Base-by-base conservation (phyloP, 139 green algal species). In the Coccomyxa sp. region DNA sequence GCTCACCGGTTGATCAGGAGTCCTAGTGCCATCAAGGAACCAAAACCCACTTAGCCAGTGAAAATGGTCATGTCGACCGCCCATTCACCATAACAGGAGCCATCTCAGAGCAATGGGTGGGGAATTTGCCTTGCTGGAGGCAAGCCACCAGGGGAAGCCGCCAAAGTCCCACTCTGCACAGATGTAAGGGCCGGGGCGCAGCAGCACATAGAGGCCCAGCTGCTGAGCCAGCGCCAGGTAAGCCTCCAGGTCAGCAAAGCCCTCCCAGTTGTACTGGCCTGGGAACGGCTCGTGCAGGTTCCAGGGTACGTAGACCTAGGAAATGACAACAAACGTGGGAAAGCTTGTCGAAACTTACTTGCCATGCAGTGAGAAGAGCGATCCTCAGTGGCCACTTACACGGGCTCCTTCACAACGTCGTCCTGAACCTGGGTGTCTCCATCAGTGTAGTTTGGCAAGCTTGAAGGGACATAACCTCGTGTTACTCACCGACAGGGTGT, bases 91-190 rank as follows among this genome's bases (percentile, higher is more conserved):
- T 3, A 51, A 3, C 3, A 51, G 38, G 3, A 51, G 38, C 7
- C 38, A 51, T 51, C 3, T 51, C 7, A 51, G 38, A 51, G 38
- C 7, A 51, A 7, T 51, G 7, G 38, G 38, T 51, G 38, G 38
- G 38, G 38, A 7, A 51, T 51, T 76, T 58, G 85, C 85, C 82
- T 82, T 76, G 30, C 81, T 85, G 27, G 83, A 87, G 11, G 58
- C 88, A 25, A 94, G 86, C 91, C 91, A 94, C 63, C 63, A 86
- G 67, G 91, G 91, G 17, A 94, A 85, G 18, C 91, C 90, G 0
- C 91, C 91, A 83, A 91, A 89, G 75, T 92, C 90, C 89, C 86
- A 91, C 67, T 91, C 88, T 0, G 88, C 88, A 32, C 86, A 89
- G 59, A 91, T 91, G 84, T 91, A 87, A 16, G 84, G 83, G 23